A percentile compares a stretch with the other conserved stretches of the same genome.
Evolutionary conservation across 768 basidiomycete genomes (phyloP).

Genomic region (Aureoboletus auriporus): DNA sequence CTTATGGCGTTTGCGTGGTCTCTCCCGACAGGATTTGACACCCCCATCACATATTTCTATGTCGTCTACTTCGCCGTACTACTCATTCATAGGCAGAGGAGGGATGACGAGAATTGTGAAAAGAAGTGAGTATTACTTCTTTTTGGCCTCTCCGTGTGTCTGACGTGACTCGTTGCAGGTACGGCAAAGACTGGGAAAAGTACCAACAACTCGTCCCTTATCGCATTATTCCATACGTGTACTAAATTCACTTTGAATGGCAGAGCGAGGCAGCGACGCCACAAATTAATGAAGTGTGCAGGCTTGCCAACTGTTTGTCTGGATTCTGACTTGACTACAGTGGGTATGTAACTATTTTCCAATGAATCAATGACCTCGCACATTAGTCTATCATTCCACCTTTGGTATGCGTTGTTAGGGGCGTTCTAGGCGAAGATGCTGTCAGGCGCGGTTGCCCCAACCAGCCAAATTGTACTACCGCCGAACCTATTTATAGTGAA

Average conservation of each 20-base stretch:
- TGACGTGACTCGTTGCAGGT: conserved; percentile 41
- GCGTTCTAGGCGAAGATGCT: no score
- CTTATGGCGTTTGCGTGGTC: conserved; percentile 93
- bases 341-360: no score
- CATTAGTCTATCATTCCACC: no score
- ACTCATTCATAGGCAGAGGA: conserved; percentile 82
- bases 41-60: conserved; percentile 96
- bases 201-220: conserved; percentile 86
- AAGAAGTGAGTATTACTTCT: conserved; percentile 63
- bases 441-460: no score
- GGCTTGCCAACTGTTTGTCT: background rate
- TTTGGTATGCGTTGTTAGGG: no score
- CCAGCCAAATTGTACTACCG: no score
- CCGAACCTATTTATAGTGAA: no score
- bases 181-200: conserved; percentile 90
- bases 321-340: no score
- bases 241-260: conserved; percentile 34
- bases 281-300: background rate
- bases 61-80: conserved; percentile 84
- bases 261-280: background rate
- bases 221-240: conserved; percentile 82
- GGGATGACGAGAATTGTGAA: conserved; percentile 90
- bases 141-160: background rate
- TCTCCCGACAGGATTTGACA: conserved; percentile 85
- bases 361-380: no score